phyloP scores from a whole-genome alignment of 345 rosid species.

The Camelina sativa region DNA sequence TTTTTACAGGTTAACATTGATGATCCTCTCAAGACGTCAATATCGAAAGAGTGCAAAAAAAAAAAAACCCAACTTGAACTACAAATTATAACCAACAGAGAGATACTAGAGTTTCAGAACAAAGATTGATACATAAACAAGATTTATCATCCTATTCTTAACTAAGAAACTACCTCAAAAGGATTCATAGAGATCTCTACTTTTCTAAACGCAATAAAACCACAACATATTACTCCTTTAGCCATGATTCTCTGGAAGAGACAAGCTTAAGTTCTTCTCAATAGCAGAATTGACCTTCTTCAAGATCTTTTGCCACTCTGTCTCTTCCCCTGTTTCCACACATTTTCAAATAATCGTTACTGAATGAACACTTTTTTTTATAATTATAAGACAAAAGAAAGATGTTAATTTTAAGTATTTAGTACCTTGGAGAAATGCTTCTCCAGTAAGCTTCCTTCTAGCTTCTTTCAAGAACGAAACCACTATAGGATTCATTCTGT shows the following conservation, averaged over 20 bases:
- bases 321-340: constrained; percentile 36
- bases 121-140: neutral
- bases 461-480: constrained; percentile 38
- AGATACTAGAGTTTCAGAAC: constrained; percentile 11
- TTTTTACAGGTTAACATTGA: neutral
- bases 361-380: neutral
- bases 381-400: neutral
- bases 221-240: neutral
- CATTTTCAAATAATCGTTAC: constrained; percentile 16
- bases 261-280: constrained; percentile 1
- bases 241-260: constrained; percentile 13
- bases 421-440: constrained; percentile 10
- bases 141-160: neutral
- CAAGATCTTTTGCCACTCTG: constrained; percentile 38
- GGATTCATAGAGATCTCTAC: too few relatives aligned
- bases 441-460: constrained; percentile 29
- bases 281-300: constrained; percentile 20
- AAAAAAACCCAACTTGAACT: neutral
- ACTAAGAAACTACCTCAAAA: neutral
- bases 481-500: constrained; percentile 23
- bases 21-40: neutral
- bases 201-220: neutral
- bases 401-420: neutral
- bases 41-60: neutral
- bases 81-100: neutral